These are phyloP conservation scores for Plectosphaerella sp. DNA, from an alignment of 2,329 filamentous ascomycete genomes.

Conservation along the genomic window DNA sequence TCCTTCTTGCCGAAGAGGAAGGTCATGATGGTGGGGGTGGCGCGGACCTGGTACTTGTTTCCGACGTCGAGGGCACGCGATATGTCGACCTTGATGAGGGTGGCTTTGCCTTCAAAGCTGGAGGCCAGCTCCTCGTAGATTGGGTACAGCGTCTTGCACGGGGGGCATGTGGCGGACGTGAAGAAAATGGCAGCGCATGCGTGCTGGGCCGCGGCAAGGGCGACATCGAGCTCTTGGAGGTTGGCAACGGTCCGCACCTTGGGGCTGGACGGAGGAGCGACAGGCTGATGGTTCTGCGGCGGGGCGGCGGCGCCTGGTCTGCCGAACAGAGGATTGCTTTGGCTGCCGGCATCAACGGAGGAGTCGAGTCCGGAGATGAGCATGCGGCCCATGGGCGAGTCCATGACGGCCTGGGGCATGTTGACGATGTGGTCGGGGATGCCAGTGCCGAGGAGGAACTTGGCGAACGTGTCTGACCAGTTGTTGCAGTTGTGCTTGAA, in stretches of 20 bases:
- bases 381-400: conserved; percentile 86
- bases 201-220: conserved; percentile 54
- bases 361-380: conserved; percentile 65
- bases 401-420: conserved; percentile 79
- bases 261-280: conserved; percentile 17
- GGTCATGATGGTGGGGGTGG: conserved; percentile 86
- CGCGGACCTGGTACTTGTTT: conserved; percentile 61
- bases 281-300: conserved; percentile 13
- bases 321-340: conserved; percentile 48
- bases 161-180: conserved; percentile 80
- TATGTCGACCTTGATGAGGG: conserved; percentile 81
- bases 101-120: conserved; percentile 60
- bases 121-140: conserved; percentile 75
- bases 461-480: conserved; percentile 88
- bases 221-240: conserved; percentile 53
- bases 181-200: conserved; percentile 86
- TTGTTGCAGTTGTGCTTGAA: conserved; percentile 97
- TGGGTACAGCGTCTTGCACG: conserved; percentile 80
- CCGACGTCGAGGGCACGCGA: conserved; percentile 61
- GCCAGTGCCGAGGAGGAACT: conserved; percentile 77
- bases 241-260: conserved; percentile 58
- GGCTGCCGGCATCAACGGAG: conserved; percentile 44
- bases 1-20: conserved; percentile 73
- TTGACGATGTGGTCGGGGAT: conserved; percentile 85
- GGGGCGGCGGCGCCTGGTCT: conserved; percentile 32